Evolutionary conservation across 2,329 filamentous ascomycete species (phyloP).

Genomic region (Alternaria brassicae): DNA sequence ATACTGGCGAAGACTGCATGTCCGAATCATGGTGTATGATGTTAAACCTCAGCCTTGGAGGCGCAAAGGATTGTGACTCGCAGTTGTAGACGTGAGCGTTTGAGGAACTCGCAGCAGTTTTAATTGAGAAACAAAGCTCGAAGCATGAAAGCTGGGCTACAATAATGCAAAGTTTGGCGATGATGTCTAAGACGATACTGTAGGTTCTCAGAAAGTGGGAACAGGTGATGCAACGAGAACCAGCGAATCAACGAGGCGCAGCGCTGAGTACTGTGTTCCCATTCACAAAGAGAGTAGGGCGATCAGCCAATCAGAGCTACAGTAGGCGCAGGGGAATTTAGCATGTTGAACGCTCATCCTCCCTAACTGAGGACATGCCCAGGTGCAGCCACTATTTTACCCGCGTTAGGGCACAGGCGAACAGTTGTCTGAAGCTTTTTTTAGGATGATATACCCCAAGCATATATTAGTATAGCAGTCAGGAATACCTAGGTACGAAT

Average conservation of each 20-base stretch:
- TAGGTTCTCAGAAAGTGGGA: not conserved
- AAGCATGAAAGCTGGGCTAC: not conserved
- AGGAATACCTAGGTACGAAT: not conserved
- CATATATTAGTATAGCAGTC: not conserved
- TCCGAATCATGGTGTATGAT: not conserved
- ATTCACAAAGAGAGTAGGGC: not conserved
- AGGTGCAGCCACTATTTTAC: not conserved
- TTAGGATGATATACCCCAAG: not conserved
- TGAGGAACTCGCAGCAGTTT: not conserved
- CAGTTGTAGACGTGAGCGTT: not conserved
- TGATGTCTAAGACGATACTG: not conserved
- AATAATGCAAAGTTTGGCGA: not conserved
- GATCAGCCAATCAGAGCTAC: not conserved
- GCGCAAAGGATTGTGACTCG: not conserved
- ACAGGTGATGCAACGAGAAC: not conserved
- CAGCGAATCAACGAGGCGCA: not conserved
- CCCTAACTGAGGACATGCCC: not conserved
- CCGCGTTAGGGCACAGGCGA: not conserved
- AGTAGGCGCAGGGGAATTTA: too few relatives aligned
- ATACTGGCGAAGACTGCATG: constrained; percentile 7
- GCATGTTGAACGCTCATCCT: not conserved
- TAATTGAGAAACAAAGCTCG: not conserved
- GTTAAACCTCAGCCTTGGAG: not conserved
- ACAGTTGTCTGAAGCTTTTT: not conserved
- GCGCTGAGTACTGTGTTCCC: not conserved